phyloP scores from a whole-genome alignment of 2,329 filamentous ascomycete species.

The Epichloe gansuensis region DNA sequence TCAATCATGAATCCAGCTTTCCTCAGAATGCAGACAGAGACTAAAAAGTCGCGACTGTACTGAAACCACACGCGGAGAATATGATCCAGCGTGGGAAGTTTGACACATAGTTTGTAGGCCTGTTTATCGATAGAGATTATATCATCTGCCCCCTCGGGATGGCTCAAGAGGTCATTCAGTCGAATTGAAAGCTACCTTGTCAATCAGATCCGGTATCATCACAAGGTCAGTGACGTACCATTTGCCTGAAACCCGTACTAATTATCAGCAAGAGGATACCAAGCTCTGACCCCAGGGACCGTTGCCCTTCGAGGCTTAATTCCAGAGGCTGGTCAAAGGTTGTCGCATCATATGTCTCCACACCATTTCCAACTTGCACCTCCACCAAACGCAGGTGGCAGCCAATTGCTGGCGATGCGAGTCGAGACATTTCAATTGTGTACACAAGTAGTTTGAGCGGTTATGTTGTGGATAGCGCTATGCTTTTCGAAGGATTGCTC shows the following conservation, averaged over 20 bases:
- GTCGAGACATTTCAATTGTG: neutral
- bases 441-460: no score
- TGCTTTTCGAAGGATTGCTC: neutral
- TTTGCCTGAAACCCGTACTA: neutral
- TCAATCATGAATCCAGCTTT: conserved; percentile 18
- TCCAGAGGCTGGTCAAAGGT: conserved; percentile 2
- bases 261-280: conserved; percentile 3
- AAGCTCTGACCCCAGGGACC: conserved; percentile 1
- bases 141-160: neutral
- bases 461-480: neutral
- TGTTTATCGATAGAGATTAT: conserved; percentile 11
- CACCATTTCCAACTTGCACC: conserved; percentile 2
- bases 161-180: conserved; percentile 5
- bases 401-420: conserved; percentile 5
- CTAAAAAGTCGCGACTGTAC: conserved; percentile 19
- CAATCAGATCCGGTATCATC: conserved; percentile 1
- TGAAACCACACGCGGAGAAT: conserved; percentile 17
- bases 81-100: conserved; percentile 13
- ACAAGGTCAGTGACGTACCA: conserved; percentile 2
- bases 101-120: conserved; percentile 13
- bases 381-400: conserved; percentile 4
- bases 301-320: conserved; percentile 4
- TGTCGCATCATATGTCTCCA: conserved; percentile 2
- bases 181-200: conserved; percentile 4
- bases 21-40: conserved; percentile 19